Evolutionary conservation across 2,329 filamentous ascomycete genomes (phyloP).

Genomic region (Coleophoma cylindrospora): DNA sequence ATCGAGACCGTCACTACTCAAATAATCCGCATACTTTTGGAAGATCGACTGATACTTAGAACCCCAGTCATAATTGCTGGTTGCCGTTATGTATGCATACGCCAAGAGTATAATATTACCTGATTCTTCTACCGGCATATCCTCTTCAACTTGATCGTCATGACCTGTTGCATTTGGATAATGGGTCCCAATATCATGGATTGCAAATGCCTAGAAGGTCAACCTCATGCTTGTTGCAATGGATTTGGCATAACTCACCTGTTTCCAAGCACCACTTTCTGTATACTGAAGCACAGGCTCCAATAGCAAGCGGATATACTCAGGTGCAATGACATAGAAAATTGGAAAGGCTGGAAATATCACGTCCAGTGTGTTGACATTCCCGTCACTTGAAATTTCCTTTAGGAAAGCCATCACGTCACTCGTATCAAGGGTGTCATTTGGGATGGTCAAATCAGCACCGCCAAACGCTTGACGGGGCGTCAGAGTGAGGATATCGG

Average conservation of each 20-base stretch:
- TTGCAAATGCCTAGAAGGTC: constrained; percentile 44
- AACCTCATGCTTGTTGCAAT: no score
- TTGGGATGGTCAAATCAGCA: constrained; percentile 65
- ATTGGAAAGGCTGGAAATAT: constrained; percentile 82
- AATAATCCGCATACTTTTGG: constrained; percentile 73
- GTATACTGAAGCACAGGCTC: constrained; percentile 64
- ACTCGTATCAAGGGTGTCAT: constrained; percentile 30
- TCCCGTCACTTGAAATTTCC: constrained; percentile 84
- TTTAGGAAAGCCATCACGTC: constrained; percentile 78
- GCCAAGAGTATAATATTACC: constrained; percentile 82
- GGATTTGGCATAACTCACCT: constrained; percentile 22
- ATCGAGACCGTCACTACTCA: constrained; percentile 68
- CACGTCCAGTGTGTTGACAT: constrained; percentile 82
- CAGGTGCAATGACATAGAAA: constrained; percentile 74
- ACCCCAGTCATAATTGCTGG: constrained; percentile 50
- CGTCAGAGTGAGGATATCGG: constrained; percentile 69
- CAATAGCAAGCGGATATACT: constrained; percentile 51
- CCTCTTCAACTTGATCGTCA: constrained; percentile 61
- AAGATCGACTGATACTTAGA: constrained; percentile 64
- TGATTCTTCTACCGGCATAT: constrained; percentile 74
- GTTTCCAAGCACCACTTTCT: constrained; percentile 61
- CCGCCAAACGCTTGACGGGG: constrained; percentile 80
- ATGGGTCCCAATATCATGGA: constrained; percentile 66
- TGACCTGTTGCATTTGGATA: constrained; percentile 71
- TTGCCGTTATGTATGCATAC: constrained; percentile 58